Conservation (phyloP, 495 filamentous ascomycete species). For the Penicillium tannophilum region DNA sequence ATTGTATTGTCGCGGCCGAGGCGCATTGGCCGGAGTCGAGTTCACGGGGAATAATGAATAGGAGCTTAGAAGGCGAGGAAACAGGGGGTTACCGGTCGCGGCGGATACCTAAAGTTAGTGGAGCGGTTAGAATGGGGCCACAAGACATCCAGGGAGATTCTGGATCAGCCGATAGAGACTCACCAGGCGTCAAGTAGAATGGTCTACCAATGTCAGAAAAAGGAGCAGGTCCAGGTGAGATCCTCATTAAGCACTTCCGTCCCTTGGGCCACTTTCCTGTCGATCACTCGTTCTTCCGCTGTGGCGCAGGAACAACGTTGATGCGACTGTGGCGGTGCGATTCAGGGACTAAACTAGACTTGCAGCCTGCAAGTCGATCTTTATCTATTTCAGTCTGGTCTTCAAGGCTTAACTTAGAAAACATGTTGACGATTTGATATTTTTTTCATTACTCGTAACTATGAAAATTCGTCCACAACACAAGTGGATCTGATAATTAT, state of each 20-base stretch:
- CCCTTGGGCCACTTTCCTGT: slow-evolving; percentile 38
- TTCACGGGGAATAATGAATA: slow-evolving; percentile 8
- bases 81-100: slow-evolving; percentile 26
- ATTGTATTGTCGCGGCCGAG: slow-evolving; percentile 14
- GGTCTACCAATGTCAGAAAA: not conserved
- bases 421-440: not conserved
- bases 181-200: not conserved
- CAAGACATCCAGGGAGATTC: not conserved
- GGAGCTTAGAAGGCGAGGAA: slow-evolving; percentile 17
- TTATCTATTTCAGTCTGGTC: not conserved
- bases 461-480: not conserved
- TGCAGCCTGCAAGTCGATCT: slow-evolving; percentile 6
- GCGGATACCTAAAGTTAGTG: slow-evolving; percentile 3
- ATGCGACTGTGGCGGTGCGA: slow-evolving; percentile 41
- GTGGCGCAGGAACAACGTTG: slow-evolving; percentile 39
- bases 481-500: not conserved
- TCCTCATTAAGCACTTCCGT: slow-evolving; percentile 24
- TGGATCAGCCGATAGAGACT: not conserved
- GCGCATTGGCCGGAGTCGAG: slow-evolving; percentile 26
- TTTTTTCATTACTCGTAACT: slow-evolving; percentile 3
- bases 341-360: slow-evolving; percentile 2
- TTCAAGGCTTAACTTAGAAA: not conserved
- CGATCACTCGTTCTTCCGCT: slow-evolving; percentile 36
- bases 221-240: slow-evolving; percentile 11
- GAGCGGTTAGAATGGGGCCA: not conserved